These are phyloP conservation scores for Trichoderma parareesei DNA, from an alignment of 495 filamentous ascomycete species.

Conservation along the genomic window DNA sequence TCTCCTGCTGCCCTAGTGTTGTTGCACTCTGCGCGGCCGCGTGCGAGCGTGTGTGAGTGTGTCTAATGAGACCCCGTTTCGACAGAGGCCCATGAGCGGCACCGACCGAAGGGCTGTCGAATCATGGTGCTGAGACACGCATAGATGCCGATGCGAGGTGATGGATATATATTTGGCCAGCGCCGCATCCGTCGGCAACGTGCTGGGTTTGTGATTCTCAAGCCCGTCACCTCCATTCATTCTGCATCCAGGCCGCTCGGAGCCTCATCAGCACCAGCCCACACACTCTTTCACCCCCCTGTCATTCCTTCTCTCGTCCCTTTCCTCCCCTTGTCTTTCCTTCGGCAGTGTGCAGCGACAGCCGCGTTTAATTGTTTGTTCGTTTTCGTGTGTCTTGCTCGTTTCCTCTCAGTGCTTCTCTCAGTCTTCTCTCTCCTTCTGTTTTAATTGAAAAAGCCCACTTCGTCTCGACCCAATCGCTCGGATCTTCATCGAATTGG, in stretches of 20 bases:
- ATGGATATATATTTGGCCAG: not conserved
- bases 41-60: not conserved
- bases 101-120: constrained; percentile 8
- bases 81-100: constrained; percentile 1
- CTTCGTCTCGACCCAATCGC: not conserved
- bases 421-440: not conserved
- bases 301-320: not conserved
- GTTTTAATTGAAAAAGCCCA: not conserved
- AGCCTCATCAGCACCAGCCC: not conserved
- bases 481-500: not conserved
- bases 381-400: not conserved
- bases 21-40: not conserved
- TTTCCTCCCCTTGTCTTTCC: not conserved
- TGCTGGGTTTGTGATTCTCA: constrained; percentile 5
- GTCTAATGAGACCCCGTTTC: not conserved
- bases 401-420: not conserved
- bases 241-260: not conserved
- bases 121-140: constrained; percentile 5
- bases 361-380: not conserved
- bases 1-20: not conserved
- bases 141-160: not conserved
- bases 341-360: constrained; percentile 1
- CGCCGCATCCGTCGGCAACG: constrained; percentile 5
- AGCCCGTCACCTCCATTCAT: not conserved
- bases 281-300: constrained; percentile 1